Evolutionary conservation across 306 rosid species (phyloP).

Genomic region (Rosa rugosa): DNA sequence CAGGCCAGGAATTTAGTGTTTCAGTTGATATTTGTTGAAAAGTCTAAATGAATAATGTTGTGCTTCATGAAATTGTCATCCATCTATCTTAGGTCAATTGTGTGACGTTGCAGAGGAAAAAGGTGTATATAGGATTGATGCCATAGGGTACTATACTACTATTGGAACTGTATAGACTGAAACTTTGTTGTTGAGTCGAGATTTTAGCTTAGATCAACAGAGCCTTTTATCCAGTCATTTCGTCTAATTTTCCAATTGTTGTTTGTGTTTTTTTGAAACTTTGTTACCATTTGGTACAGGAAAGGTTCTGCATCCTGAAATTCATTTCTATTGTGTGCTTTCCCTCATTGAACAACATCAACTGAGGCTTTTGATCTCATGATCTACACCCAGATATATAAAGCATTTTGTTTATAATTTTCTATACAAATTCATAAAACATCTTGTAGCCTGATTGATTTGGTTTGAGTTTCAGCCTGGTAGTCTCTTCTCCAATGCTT

Average conservation of each 20-base stretch:
- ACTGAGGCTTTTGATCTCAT: background rate
- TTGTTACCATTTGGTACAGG: background rate
- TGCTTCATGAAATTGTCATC: background rate
- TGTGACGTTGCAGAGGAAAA: conserved; percentile 1
- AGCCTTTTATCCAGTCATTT: background rate
- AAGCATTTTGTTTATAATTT: conserved; percentile 4
- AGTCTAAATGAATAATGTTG: background rate
- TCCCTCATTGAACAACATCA: background rate
- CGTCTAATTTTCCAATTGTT: background rate
- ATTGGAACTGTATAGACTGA: background rate
- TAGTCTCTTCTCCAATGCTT: conserved; percentile 25
- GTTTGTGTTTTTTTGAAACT: too few species aligned
- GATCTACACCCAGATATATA: conserved; percentile 1
- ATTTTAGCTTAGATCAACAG: too few species aligned
- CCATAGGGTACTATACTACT: too few species aligned
- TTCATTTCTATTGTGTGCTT: background rate
- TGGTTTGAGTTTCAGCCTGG: conserved; percentile 32
- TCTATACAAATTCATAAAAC: background rate
- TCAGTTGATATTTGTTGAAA: conserved; percentile 3
- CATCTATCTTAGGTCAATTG: background rate
- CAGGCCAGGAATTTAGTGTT: too few species aligned
- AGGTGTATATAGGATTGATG: conserved; percentile 3
- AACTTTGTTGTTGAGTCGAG: background rate
- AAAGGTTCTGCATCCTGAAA: background rate
- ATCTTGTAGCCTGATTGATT: conserved; percentile 19